Conservation (phyloP, 805 yeast genomes). For the Yamadazyma insecticola region DNA sequence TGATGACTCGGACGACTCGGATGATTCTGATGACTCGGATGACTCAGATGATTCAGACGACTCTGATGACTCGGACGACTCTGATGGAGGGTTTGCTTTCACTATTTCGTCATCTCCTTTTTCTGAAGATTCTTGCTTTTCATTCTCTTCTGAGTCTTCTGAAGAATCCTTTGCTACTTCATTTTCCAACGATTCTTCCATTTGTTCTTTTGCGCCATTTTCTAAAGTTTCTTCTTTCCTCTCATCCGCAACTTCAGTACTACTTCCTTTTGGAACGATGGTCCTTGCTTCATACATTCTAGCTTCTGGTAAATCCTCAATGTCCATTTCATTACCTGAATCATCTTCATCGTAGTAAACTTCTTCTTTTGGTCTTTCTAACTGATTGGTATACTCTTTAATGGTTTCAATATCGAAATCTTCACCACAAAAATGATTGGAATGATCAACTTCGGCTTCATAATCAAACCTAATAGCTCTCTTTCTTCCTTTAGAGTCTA, state of each 20-base stretch:
- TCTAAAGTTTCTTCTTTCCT: conserved; percentile 8
- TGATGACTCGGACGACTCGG: conserved; percentile 1
- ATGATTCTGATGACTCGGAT: not conserved
- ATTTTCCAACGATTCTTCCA: conserved; percentile 7
- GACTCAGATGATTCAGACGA: conserved; percentile 1
- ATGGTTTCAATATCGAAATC: conserved; percentile 18
- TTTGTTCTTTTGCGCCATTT: conserved; percentile 9
- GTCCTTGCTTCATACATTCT: no score
- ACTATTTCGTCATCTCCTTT: no score
- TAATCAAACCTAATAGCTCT: conserved; percentile 28
- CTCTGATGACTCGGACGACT: conserved; percentile 1
- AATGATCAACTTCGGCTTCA: conserved; percentile 19
- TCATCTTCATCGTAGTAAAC: conserved; percentile 35
- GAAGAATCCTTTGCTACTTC: no score
- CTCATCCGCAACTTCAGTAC: conserved; percentile 3
- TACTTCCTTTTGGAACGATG: conserved; percentile 2
- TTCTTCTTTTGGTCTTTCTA: conserved; percentile 22
- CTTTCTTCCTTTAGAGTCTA: conserved; percentile 35
- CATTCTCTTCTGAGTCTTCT: conserved; percentile 8
- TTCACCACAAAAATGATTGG: conserved; percentile 19
- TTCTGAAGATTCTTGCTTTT: conserved; percentile 12
- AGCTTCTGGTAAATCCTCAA: conserved; percentile 18
- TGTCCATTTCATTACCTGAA: conserved; percentile 37
- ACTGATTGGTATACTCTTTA: conserved; percentile 18
- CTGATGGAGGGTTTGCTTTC: conserved; percentile 5